Conservation (phyloP, 2,329 filamentous ascomycete genomes). For the Talaromyces sp. region DNA sequence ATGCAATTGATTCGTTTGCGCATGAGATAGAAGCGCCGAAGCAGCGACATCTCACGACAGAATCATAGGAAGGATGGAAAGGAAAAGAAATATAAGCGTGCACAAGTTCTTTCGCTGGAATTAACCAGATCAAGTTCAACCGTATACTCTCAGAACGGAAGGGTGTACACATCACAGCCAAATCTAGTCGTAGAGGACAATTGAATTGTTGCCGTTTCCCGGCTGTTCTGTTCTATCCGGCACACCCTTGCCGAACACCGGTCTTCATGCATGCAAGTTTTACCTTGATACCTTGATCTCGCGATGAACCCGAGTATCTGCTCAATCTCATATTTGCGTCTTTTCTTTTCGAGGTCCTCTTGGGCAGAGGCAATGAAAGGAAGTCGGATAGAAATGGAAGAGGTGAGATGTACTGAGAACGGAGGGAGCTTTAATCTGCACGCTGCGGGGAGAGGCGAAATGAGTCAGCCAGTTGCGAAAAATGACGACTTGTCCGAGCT, state of each 20-base stretch:
- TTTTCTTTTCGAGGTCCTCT: slow-evolving; percentile 3
- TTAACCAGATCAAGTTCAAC: slow-evolving; percentile 47
- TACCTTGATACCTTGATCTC: slow-evolving; percentile 42
- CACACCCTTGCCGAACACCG: slow-evolving; percentile 36
- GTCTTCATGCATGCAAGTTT: slow-evolving; percentile 38
- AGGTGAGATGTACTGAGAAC: slow-evolving; percentile 29
- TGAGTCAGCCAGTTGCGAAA: slow-evolving; percentile 10
- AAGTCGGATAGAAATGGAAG: slow-evolving; percentile 20
- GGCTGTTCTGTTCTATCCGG: neutral
- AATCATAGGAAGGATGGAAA: neutral
- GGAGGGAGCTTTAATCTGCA: neutral
- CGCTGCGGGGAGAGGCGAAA: neutral
- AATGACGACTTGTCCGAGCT: neutral
- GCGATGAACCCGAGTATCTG: slow-evolving; percentile 36
- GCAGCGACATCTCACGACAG: neutral
- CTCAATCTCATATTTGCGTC: slow-evolving; percentile 38
- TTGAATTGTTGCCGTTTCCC: neutral
- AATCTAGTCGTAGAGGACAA: neutral
- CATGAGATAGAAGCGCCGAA: neutral
- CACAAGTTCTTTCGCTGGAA: slow-evolving; percentile 47
- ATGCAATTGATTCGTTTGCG: neutral
- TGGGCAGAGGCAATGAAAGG: neutral
- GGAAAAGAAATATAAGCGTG: slow-evolving; percentile 27
- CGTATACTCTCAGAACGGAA: slow-evolving; percentile 45
- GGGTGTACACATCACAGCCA: neutral